Conservation (phyloP, 2,329 filamentous ascomycete species). For the Aspergillus japonicus region DNA sequence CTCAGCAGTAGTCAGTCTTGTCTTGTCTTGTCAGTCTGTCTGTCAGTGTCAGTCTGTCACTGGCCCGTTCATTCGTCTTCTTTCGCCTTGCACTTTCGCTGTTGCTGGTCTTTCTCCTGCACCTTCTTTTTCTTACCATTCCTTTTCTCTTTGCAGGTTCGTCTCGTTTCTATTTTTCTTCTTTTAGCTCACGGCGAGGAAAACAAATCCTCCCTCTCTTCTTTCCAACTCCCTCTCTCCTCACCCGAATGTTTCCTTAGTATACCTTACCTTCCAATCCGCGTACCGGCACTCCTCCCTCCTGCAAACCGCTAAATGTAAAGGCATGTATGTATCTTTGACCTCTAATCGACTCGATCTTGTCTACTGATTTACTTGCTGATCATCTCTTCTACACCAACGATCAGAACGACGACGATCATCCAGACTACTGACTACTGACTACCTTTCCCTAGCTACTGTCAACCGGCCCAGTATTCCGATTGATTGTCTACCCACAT, state of each 20-base stretch:
- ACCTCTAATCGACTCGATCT: background rate
- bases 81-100: slow-evolving; percentile 11
- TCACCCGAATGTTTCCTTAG: slow-evolving; percentile 4
- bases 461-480: background rate
- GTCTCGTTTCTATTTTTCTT: slow-evolving; percentile 12
- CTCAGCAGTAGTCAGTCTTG: slow-evolving; percentile 9
- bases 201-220: slow-evolving; percentile 10
- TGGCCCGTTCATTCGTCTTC: background rate
- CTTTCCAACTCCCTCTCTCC: slow-evolving; percentile 4
- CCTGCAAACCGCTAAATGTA: slow-evolving; percentile 26
- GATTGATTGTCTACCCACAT: background rate
- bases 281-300: background rate
- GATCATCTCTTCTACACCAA: background rate
- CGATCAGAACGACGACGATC: background rate
- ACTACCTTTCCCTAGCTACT: slow-evolving; percentile 6
- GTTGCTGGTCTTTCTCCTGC: no score
- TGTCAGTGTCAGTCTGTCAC: background rate
- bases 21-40: background rate
- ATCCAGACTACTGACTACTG: slow-evolving; percentile 11
- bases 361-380: background rate
- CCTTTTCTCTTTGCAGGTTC: background rate
- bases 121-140: slow-evolving; percentile 14
- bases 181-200: slow-evolving; percentile 2
- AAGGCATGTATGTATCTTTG: background rate
- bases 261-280: background rate